phyloP scores from a whole-genome alignment of 2,329 filamentous ascomycete species.

The Curvularia eragrostidis region DNA sequence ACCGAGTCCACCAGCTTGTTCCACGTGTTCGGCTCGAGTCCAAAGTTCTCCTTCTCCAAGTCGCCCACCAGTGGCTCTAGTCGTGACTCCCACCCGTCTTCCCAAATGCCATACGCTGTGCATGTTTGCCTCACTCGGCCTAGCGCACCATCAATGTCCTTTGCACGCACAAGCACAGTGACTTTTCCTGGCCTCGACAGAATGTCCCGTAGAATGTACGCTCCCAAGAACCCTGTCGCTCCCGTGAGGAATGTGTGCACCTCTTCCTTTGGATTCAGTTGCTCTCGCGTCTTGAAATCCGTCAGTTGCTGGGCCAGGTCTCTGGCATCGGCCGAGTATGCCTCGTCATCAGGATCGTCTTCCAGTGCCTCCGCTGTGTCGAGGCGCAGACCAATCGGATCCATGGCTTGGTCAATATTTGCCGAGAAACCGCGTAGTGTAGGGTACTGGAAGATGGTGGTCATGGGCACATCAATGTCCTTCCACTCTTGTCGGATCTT shows the following conservation, averaged over 20 bases:
- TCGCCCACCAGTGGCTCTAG: conserved; percentile 76
- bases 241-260: conserved; percentile 82
- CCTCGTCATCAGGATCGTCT: conserved; percentile 58
- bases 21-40: conserved; percentile 72
- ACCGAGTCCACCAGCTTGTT: conserved; percentile 68
- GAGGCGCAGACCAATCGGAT: conserved; percentile 57
- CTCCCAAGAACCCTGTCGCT: conserved; percentile 87
- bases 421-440: conserved; percentile 65
- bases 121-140: conserved; percentile 72
- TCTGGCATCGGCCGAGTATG: conserved; percentile 62
- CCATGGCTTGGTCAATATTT: conserved; percentile 59
- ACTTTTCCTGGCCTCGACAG: conserved; percentile 70
- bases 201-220: conserved; percentile 78
- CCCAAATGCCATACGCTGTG: conserved; percentile 81
- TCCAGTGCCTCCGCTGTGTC: conserved; percentile 50
- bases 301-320: conserved; percentile 59
- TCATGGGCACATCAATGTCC: conserved; percentile 72
- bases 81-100: conserved; percentile 68
- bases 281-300: conserved; percentile 47
- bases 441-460: conserved; percentile 71
- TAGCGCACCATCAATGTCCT: conserved; percentile 65
- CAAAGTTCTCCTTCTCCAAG: conserved; percentile 74
- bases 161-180: conserved; percentile 77
- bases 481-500: conserved; percentile 68
- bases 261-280: conserved; percentile 50